Evolutionary conservation across 306 rosid species (phyloP).

Genomic region (Lathyrus aphaca): DNA sequence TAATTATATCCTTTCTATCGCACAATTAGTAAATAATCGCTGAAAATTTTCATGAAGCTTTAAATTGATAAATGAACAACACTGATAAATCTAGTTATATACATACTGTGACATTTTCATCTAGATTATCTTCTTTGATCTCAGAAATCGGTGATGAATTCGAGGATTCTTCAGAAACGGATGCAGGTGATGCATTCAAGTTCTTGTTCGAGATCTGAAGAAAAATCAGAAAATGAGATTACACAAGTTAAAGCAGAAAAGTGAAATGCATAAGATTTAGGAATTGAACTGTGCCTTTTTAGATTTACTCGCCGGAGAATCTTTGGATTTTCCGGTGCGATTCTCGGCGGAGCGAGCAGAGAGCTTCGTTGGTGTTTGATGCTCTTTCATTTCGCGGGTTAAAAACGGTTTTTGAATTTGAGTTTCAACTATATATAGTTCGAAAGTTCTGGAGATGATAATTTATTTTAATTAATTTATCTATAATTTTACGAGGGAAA

Average conservation of each 20-base stretch:
- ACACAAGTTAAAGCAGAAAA: not conserved
- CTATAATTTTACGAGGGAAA: no score
- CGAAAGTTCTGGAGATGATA: not conserved
- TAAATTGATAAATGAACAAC: not conserved
- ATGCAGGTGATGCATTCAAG: slow-evolving; percentile 33
- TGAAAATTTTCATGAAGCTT: not conserved
- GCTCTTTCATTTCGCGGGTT: slow-evolving; percentile 43
- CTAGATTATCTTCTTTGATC: slow-evolving; percentile 5
- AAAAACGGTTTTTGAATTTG: not conserved
- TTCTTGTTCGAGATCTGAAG: slow-evolving; percentile 39
- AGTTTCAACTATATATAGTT: not conserved
- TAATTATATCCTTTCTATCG: not conserved
- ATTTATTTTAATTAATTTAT: no score
- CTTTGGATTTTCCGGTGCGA: slow-evolving; percentile 29
- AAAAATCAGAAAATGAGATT: slow-evolving; percentile 4
- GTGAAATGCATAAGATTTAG: not conserved
- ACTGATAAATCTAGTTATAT: no score
- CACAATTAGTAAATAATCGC: not conserved
- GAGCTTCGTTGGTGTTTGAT: slow-evolving; percentile 37
- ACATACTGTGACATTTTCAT: slow-evolving; percentile 34
- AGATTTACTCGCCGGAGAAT: slow-evolving; percentile 30
- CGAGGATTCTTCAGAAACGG: slow-evolving; percentile 31
- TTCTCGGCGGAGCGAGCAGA: slow-evolving; percentile 32
- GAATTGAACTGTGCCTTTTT: slow-evolving; percentile 5
- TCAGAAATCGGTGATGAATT: slow-evolving; percentile 32